Base-by-base conservation (phyloP, 1,284 basidiomycete species). In the Pyrrhoderma lamaoense region DNA sequence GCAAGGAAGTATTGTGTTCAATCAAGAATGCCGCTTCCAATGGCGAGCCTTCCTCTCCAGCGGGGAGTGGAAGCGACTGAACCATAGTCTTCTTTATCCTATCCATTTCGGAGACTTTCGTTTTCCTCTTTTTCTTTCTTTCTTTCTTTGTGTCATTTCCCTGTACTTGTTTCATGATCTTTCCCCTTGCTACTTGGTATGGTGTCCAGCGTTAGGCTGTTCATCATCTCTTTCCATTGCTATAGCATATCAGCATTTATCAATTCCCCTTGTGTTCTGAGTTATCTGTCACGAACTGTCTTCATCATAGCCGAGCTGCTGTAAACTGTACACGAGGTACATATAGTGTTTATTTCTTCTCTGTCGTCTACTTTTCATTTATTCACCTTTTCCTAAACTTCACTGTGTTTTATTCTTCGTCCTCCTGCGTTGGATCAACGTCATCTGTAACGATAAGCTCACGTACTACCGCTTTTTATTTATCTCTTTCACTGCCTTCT, bases 1-100 rank as follows among this genome's bases (percentile, higher is more conserved):
- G 83, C 70, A 82, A 82, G 62, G 88, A 90, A 62, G 83, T 91
- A 19, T 69, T 92, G 49, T 63, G 74, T 42, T 80, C 77, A 53
- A 88, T 88, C 57, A 70, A 73, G 31, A 71, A 69, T 36, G 73
- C 68, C 5, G 46, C 36, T n/a, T 22, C 45, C 31, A 22, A 27
- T 37, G 51, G 34, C 22, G 46, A 51, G 35, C 43, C 43, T 7
- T 25, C 49, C 14, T 51, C 49, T n/a, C 49, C 25, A 36, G 16
- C 34, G 11, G 45, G 37, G 5, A 51, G 49, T 38, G 43, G 43
- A 18, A 42, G 40, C 18, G 49, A 46, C 7, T 46, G 34, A 45
- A 16, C 19, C 8, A 23, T n/a, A 21, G 16, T 35, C 18, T 21
- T 23, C 35, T 18, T 23, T 18, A 34, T 19, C 3, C 1, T 35